Conservation (phyloP, 306 rosid species). For the Cyclanthera cordifolia region DNA sequence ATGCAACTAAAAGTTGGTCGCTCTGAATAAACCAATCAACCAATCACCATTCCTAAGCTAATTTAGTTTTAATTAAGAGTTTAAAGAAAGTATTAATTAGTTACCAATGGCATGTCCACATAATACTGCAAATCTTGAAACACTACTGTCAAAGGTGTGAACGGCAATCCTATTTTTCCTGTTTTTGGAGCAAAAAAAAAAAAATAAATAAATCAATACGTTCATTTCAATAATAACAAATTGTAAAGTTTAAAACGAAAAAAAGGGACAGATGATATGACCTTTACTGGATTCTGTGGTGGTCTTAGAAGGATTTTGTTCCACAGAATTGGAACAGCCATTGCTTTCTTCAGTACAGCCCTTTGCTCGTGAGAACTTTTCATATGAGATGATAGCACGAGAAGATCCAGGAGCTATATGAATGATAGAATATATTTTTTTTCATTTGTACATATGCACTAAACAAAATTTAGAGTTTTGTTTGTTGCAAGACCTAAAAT, state of each 20-base stretch:
- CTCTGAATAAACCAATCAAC: background rate
- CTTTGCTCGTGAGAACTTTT: conserved; percentile 23
- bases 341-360: conserved; percentile 6
- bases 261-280: background rate
- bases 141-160: conserved; percentile 26
- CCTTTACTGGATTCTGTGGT: conserved; percentile 11
- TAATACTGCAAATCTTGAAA: conserved; percentile 38
- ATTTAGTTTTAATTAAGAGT: background rate
- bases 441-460: background rate
- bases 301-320: conserved; percentile 4
- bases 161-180: conserved; percentile 36
- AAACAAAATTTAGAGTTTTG: too few species aligned
- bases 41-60: background rate
- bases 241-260: background rate
- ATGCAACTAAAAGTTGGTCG: background rate
- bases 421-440: background rate
- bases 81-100: too few species aligned
- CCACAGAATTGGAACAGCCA: background rate
- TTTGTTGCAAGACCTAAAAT: too few species aligned
- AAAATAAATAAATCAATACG: background rate
- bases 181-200: background rate
- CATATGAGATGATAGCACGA: conserved; percentile 24
- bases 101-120: conserved; percentile 35
- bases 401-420: conserved; percentile 32
- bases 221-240: background rate